Base-by-base conservation (phyloP, 129 eudicot species). In the Centaurea solstitialis region DNA sequence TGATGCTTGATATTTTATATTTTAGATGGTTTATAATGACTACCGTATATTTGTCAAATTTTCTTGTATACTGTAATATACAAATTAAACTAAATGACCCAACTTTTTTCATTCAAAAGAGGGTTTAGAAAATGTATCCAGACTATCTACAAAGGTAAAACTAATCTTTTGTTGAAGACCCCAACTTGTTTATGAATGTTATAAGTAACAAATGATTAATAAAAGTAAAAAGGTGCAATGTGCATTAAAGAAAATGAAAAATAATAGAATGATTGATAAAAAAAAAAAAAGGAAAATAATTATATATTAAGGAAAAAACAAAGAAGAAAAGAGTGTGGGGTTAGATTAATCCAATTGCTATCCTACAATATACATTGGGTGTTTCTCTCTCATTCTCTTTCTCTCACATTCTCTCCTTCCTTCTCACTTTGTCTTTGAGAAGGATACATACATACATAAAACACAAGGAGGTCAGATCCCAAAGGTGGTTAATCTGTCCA, bases 401-500 rank as follows among this genome's bases (percentile, higher is more conserved):
- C 86, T 70, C 92, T 80, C 87, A 77, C 84, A 41, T 82, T 73
- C 79, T 77, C 18, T 57, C 67, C 76, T 65, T 86, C 85, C 62
- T 68, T 68, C 79, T 80, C 76, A 72, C 73, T 85, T 85, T 90
- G 84, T 84, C 84, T 79, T 78, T 86, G 85, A 67, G 86, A 81
- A 87, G 71, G 40, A 53, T 89, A 75, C 77, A 86, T 64, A 75
- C 73, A 86, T 71, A 87, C n/a, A n/a, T n/a, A n/a, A n/a, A 80
- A 84, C 84, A 84, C 81, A 87, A 75, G 78, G 74, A 79, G 76
- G 84, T 84, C 92, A 92, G 93, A 89, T 89, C 92, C 82, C 89
- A 78, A 91, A 87, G 90, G 87, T 78, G 87, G 97, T 91, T 85
- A 79, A 86, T 87, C 90, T 78, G 93, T 89, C 93, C 78, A 75